Percentiles rank a stretch among this genome's conserved stretches.
Conservation (phyloP, 257 asterid species). For the Schizonepeta tenuifolia region DNA sequence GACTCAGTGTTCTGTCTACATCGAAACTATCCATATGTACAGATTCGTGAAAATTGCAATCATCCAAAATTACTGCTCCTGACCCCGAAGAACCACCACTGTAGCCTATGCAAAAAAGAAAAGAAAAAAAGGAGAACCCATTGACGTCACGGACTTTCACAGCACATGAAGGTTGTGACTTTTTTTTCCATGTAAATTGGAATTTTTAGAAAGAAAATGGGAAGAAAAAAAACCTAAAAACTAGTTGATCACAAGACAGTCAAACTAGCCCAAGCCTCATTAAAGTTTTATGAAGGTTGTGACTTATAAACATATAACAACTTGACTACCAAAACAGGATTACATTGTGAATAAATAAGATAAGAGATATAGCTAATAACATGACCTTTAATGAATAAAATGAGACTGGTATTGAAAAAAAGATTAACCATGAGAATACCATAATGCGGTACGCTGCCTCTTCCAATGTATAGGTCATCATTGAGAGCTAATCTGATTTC, state of each 20-base stretch:
- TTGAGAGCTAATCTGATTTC: constrained; percentile 96
- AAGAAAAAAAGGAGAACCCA: not conserved
- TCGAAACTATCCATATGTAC: constrained; percentile 96
- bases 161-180: constrained; percentile 22
- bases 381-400: not conserved
- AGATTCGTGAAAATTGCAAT: constrained; percentile 99
- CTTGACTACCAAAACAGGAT: not conserved
- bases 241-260: too few relatives aligned
- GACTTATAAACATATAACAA: constrained; percentile 10
- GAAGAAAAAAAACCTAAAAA: too few relatives aligned
- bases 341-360: constrained; percentile 17
- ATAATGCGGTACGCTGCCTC: constrained; percentile 65
- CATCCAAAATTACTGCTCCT: constrained; percentile 91
- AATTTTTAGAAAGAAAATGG: too few relatives aligned
- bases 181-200: too few relatives aligned
- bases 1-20: constrained; percentile 83
- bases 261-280: too few relatives aligned
- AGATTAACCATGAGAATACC: constrained; percentile 54
- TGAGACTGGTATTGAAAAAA: constrained; percentile 22
- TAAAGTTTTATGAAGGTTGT: not conserved
- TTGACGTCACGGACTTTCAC: constrained; percentile 29
- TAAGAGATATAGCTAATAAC: not conserved
- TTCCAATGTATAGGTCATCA: constrained; percentile 88
- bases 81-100: constrained; percentile 91
- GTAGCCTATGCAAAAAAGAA: constrained; percentile 53